A percentile compares a stretch with the other conserved stretches of the same genome.
phyloP scores from a whole-genome alignment of 441 rosid species.

The Populus hybrid region DNA sequence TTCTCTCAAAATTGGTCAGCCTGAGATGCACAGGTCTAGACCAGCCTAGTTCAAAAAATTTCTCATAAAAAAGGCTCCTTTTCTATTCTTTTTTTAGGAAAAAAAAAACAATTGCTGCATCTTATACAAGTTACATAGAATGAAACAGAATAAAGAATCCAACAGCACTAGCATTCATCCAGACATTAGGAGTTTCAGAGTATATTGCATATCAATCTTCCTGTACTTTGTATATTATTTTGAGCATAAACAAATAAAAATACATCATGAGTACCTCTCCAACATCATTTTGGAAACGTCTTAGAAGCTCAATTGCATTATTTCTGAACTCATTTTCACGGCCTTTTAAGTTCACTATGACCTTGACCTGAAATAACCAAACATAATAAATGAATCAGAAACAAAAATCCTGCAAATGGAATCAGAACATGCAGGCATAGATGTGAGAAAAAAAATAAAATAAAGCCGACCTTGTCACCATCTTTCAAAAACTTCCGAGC shows the following conservation, averaged over 20 bases:
- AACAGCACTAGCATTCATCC: not conserved
- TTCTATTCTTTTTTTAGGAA: not conserved
- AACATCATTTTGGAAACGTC: conserved; percentile 81
- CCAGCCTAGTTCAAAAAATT: not conserved
- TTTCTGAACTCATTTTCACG: conserved; percentile 91
- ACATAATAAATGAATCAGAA: conserved; percentile 15
- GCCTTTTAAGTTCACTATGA: conserved; percentile 83
- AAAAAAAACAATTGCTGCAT: too few relatives aligned
- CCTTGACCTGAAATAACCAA: conserved; percentile 67
- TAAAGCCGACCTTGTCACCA: conserved; percentile 73
- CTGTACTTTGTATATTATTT: not conserved
- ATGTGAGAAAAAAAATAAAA: not conserved
- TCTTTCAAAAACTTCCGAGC: conserved; percentile 80
- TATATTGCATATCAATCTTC: not conserved
- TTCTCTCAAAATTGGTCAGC: not conserved
- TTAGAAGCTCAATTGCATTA: conserved; percentile 74
- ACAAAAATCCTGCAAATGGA: not conserved
- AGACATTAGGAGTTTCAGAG: not conserved
- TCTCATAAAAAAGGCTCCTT: not conserved
- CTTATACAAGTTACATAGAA: not conserved
- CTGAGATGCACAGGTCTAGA: not conserved
- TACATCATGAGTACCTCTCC: conserved; percentile 60
- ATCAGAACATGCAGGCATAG: not conserved
- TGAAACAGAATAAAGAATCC: not conserved
- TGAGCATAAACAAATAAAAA: not conserved